These are phyloP conservation scores for Fusarium pseudoanthophilum DNA, from an alignment of 2,329 filamentous ascomycete genomes.

Conservation along the genomic window DNA sequence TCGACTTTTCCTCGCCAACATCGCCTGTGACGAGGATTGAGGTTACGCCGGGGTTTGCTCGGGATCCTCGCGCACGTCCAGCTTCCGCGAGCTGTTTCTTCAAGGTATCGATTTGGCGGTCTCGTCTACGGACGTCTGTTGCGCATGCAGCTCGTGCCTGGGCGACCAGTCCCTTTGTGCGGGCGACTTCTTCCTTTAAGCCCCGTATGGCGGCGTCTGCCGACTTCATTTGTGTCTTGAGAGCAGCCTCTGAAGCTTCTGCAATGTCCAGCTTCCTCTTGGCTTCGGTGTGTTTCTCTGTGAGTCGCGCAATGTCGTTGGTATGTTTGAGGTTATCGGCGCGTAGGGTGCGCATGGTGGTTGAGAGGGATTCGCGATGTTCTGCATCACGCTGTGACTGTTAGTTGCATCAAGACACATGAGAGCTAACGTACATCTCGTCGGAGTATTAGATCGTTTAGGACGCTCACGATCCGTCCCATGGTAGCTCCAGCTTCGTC, in stretches of 20 bases:
- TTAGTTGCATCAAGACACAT: slow-evolving; percentile 24
- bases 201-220: slow-evolving; percentile 79
- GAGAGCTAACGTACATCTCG: slow-evolving; percentile 74
- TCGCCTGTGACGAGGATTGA: slow-evolving; percentile 68
- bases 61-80: slow-evolving; percentile 68
- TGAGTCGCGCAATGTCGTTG: slow-evolving; percentile 70
- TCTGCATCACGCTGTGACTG: slow-evolving; percentile 81
- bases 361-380: slow-evolving; percentile 84
- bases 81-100: slow-evolving; percentile 86
- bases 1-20: slow-evolving; percentile 59
- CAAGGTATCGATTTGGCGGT: slow-evolving; percentile 86
- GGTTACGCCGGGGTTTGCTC: slow-evolving; percentile 64
- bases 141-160: slow-evolving; percentile 89
- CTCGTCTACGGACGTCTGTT: slow-evolving; percentile 90
- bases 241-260: slow-evolving; percentile 76
- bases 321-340: slow-evolving; percentile 79
- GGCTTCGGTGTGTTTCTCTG: slow-evolving; percentile 64
- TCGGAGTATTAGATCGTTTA: slow-evolving; percentile 91
- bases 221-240: slow-evolving; percentile 75
- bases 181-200: slow-evolving; percentile 85
- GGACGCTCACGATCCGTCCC: slow-evolving; percentile 87
- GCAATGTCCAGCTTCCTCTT: slow-evolving; percentile 66
- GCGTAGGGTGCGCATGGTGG: slow-evolving; percentile 79
- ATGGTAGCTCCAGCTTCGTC: slow-evolving; percentile 71
- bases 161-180: slow-evolving; percentile 80